Evolutionary conservation across 1,139 yeast genomes (phyloP), one percentile per base, ranked within the genome.

Genomic region (Protomyces pachydermus): DNA sequence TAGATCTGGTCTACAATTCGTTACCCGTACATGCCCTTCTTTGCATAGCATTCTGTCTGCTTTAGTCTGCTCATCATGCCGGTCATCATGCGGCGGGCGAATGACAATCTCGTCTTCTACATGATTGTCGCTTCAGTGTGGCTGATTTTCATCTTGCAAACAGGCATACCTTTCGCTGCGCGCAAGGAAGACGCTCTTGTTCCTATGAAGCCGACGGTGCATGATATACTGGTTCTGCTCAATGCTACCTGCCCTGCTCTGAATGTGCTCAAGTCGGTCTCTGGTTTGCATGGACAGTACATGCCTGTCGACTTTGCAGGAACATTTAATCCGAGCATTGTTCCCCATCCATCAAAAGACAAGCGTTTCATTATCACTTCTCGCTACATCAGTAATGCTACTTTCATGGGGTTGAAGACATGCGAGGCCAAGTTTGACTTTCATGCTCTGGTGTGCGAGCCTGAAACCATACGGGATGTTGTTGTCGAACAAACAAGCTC

Each of bases 301-400:
- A 51, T 58, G 32, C 56, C 46, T 4, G 54, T 58, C 35, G 45
- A 28, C 14, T 52, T 58, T 16, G 55, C 32, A 9, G 35, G 28
- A 9, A 25, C 45, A 3, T 58, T 51, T 37, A 58, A 58, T 32
- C 62, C 62, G 8, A 58, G 54, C 35, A 58, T 58, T 32, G 45
- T 58, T 9, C 62, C 62, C 14, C 62, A 58, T 55, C 42, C 52
- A 35, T 39, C 53, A 32, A 39, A 51, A 32, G 54, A 58, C 45
- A 55, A 58, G 42, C 53, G 56, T n/a, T 58, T 23, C 16, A 16
- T 39, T 38, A 32, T 58, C 20, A 52, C 54, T 10, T 55, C 62
- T 25, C 56, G 45, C 18, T 58, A 55, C 8, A 37, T 58, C 23
- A 38, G 32, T 6, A 32, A 52, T 16, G 53, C 56, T 10, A 48